Evolutionary conservation across 2,329 filamentous ascomycete genomes (phyloP), one percentile per base, ranked within the genome.

Genomic region (Fusarium sp.): DNA sequence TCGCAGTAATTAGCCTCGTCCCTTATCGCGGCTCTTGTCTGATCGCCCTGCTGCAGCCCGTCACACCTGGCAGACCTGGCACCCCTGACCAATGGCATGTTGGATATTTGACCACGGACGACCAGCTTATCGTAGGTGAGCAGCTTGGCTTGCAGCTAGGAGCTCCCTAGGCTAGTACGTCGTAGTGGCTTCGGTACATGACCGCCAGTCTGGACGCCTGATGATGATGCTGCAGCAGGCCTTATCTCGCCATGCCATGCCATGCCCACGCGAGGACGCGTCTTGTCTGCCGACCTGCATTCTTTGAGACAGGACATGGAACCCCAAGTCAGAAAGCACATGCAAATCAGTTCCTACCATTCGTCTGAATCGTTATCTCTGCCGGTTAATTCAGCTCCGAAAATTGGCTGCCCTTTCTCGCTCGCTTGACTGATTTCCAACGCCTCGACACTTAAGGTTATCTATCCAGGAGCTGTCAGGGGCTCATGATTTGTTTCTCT

Each of bases 191-290:
- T 66, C 66, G 71, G 70, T 59, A 70, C 60, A 74, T 75, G 70
- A 57, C 60, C 60, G 38, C 24, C 54, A 24, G n/a, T 44, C 55
- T 67, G 52, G 57, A 68, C 42, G 52, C 63, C 51, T 49, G 66
- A 41, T 60, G 60, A 67, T 63, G 52, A 65, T 63, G 52, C 51
- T 63, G 65, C 44, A 66, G 65, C 47, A 67, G 55, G 55, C 49
- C 76, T 78, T 78, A 78, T 78, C 76, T 78, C 62, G 54, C 49
- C 72, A 74, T 70, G 65, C 58, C 63, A 64, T 63, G 54, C 52
- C 74, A 71, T 72, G 64, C 54, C 58, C 55, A 52, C 51, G 39
- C 54, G 20, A 66, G 64, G 52, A 60, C 48, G 51, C 26, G 55
- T 39, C 55, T 60, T 49, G 57, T 55, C 49, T 62, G 28, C 41